Conservation (phyloP, 78 protist genomes). For the Ministeria vibrans region DNA sequence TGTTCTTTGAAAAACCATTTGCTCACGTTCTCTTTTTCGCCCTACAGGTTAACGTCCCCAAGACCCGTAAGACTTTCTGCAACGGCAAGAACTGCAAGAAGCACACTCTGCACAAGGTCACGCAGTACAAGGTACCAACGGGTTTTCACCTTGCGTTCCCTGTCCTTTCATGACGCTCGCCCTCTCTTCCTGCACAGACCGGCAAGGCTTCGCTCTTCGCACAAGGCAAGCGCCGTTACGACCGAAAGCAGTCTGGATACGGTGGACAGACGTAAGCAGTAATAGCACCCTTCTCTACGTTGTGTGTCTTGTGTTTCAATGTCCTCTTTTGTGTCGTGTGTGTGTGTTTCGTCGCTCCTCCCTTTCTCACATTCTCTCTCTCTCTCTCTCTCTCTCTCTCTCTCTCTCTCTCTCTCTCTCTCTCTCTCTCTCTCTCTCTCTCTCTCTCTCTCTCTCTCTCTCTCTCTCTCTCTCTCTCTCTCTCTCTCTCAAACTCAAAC, state of each 20-base stretch:
- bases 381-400: constrained; percentile 19
- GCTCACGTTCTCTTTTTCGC: not conserved
- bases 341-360: too few species aligned
- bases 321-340: too few species aligned
- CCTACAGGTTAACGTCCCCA: constrained; percentile 91
- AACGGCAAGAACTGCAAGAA: constrained; percentile 66
- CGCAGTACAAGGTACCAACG: constrained; percentile 99
- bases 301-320: too few species aligned
- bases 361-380: too few species aligned
- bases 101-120: constrained; percentile 88
- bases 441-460: constrained; percentile 37
- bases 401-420: constrained; percentile 16
- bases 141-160: too few species aligned
- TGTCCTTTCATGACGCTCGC: too few species aligned
- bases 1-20: not conserved
- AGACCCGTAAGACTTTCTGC: constrained; percentile 90
- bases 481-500: too few species aligned
- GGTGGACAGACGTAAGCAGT: constrained; percentile 99
- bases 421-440: constrained; percentile 27
- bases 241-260: constrained; percentile 96
- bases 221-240: constrained; percentile 99
- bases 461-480: constrained; percentile 25
- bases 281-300: too few species aligned
- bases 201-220: constrained; percentile 95
- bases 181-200: too few species aligned